Evolutionary conservation across 164 flowering plant species (phyloP), one percentile per base, ranked within the genome.

Genomic region (Tinospora cordifolia): DNA sequence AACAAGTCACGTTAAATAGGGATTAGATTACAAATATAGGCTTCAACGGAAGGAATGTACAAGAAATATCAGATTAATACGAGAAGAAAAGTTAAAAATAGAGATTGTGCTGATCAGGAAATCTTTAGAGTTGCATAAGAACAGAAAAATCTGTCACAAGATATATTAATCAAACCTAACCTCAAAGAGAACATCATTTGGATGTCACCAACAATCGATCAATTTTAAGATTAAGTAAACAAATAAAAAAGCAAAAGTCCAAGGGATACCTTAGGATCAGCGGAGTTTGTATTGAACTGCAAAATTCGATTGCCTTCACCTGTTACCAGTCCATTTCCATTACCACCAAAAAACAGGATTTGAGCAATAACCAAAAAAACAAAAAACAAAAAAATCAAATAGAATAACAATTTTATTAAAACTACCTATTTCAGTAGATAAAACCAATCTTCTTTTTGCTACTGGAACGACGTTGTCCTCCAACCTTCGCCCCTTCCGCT

Each of bases 401-500:
- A 17, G 11, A 27, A 6, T 17, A 8, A 24, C 14, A 58, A 15
- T 1, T 26, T 40, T 38, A 36, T 26, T 10, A 30, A 19, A 44
- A 15, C 39, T 77, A 83, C 83, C 84, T 27, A 34, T 30, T 47
- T 65, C 74, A 51, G 59, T 36, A 19, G 27, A 58, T 27, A 34
- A 65, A 63, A 70, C 13, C 13, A 73, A 13, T 65, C 84, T 78
- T 74, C 77, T 81, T 60, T 78, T 81, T 25, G 62, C 68, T 41
- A 46, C 6, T 2, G 72, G 65, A 19, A 65, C 67, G 24, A 25
- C 30, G 15, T 40, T 10, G 6, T 63, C 19, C 34, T 51, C 74
- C 27, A 15, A 3, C 36, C 59, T 70, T n/a, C 17, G n/a, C 25
- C 74, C 71, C 76, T 82, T 83, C 75, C 88, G 72, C 76, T 80